Conservation (phyloP, 345 rosid genomes). For the Rubroshorea leprosula region DNA sequence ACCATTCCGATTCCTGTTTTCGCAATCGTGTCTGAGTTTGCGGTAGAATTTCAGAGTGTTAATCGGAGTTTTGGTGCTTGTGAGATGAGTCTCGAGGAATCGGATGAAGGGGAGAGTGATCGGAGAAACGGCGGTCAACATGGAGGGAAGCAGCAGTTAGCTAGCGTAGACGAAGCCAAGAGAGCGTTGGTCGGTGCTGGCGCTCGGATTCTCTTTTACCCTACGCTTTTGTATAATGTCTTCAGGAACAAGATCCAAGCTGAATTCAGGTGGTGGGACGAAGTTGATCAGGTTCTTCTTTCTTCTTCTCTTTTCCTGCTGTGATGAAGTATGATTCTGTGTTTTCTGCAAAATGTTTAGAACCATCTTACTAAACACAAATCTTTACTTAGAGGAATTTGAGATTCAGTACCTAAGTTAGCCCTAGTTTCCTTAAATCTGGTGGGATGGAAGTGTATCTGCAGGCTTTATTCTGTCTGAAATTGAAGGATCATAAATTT, state of each 20-base stretch:
- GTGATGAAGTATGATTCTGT: background rate
- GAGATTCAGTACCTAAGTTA: no score
- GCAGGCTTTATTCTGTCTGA: no score
- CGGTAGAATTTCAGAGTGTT: background rate
- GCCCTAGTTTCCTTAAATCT: no score
- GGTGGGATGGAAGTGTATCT: no score
- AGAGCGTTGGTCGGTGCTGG: slow-evolving; percentile 59
- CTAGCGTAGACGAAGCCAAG: slow-evolving; percentile 39
- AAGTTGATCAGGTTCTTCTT: slow-evolving; percentile 46
- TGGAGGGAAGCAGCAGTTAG: slow-evolving; percentile 24
- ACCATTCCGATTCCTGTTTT: background rate
- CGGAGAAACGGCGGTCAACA: slow-evolving; percentile 15
- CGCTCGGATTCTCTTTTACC: slow-evolving; percentile 57
- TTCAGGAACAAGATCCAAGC: slow-evolving; percentile 52
- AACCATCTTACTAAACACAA: background rate
- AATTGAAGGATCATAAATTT: no score
- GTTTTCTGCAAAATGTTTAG: background rate
- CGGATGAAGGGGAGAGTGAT: slow-evolving; percentile 34
- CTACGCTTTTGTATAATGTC: slow-evolving; percentile 61
- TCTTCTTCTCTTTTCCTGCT: background rate
- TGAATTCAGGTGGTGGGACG: slow-evolving; percentile 73
- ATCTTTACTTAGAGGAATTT: no score
- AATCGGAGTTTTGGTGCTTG: background rate
- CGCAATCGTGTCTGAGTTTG: background rate
- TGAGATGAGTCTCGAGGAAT: slow-evolving; percentile 49